Evolutionary conservation across 768 basidiomycete genomes (phyloP).

Genomic region (Boletus rubropictus): DNA sequence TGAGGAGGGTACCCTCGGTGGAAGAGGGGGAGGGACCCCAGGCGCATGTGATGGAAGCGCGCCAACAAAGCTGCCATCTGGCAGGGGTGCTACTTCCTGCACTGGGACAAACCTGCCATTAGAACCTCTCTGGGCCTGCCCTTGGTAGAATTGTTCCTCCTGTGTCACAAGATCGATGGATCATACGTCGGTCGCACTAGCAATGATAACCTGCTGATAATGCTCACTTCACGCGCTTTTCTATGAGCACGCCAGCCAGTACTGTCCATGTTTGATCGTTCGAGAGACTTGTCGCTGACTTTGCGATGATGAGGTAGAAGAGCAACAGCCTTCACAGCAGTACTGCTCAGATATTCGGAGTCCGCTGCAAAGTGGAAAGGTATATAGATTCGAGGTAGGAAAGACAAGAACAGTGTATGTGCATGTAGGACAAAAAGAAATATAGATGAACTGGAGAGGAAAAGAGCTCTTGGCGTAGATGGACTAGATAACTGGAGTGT

Average conservation of each 20-base stretch:
- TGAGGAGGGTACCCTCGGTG: slow-evolving; percentile 34
- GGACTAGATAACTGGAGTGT: slow-evolving; percentile 27
- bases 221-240: slow-evolving; percentile 49
- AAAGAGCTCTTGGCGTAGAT: slow-evolving; percentile 21
- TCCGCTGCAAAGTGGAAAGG: slow-evolving; percentile 17
- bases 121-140: slow-evolving; percentile 35
- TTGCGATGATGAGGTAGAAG: not conserved
- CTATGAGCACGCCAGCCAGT: slow-evolving; percentile 71
- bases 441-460: not conserved
- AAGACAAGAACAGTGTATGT: slow-evolving; percentile 3
- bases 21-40: slow-evolving; percentile 37
- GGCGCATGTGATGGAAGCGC: slow-evolving; percentile 40
- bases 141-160: slow-evolving; percentile 27
- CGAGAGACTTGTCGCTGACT: not conserved
- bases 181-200: not conserved
- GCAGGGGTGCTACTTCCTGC: slow-evolving; percentile 55
- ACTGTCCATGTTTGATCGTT: slow-evolving; percentile 52
- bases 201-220: not conserved
- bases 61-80: slow-evolving; percentile 52
- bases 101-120: slow-evolving; percentile 51
- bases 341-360: no score
- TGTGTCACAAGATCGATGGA: slow-evolving; percentile 20
- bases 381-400: not conserved
- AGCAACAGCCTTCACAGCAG: no score
- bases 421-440: not conserved